Conservation (phyloP, 2,329 filamentous ascomycete genomes). For the Diaporthe vaccinii region DNA sequence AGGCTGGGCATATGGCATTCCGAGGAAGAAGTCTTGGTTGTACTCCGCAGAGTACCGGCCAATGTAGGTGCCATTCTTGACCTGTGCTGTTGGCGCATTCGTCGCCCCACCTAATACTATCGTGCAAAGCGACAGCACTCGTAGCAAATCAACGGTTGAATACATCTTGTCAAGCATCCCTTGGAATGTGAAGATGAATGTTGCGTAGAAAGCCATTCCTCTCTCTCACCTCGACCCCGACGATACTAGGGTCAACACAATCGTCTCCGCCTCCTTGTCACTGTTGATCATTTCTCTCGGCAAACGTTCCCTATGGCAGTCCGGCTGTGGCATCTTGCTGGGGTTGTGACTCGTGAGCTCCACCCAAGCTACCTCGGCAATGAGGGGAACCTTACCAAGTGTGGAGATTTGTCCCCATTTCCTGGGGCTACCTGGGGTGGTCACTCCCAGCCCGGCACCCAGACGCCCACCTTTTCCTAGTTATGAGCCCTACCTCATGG, state of each 20-base stretch:
- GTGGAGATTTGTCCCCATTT: background rate
- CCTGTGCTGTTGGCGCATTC: constrained; percentile 22
- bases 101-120: background rate
- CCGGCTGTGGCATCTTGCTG: constrained; percentile 1
- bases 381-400: constrained; percentile 11
- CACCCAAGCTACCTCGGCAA: background rate
- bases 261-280: background rate
- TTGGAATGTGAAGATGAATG: background rate
- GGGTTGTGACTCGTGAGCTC: constrained; percentile 15
- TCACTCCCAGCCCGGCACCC: too few relatives aligned
- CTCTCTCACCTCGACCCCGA: background rate
- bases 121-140: background rate
- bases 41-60: constrained; percentile 50
- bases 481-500: too few relatives aligned
- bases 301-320: background rate
- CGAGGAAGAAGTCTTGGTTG: constrained; percentile 65
- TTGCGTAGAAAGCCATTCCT: background rate
- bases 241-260: background rate
- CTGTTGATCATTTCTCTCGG: background rate
- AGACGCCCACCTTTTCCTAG: too few relatives aligned
- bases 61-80: constrained; percentile 52
- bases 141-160: constrained; percentile 8
- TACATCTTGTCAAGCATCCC: constrained; percentile 21
- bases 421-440: background rate
- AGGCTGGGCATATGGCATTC: constrained; percentile 67